Evolutionary conservation across 345 rosid genomes (phyloP).

Genomic region (Barbarea vulgaris): DNA sequence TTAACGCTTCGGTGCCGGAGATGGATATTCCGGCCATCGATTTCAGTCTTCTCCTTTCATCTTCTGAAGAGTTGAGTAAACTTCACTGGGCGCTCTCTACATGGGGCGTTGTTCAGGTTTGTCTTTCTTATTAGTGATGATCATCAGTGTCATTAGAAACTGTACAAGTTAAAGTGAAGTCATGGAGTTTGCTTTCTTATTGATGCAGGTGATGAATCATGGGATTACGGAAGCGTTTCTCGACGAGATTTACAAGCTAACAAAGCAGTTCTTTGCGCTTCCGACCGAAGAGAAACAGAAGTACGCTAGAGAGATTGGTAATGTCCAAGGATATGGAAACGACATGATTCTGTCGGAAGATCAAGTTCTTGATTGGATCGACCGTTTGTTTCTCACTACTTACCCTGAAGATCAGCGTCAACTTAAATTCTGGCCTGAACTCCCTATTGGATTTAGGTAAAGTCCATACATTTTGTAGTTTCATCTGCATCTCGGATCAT

Average conservation of each 20-base stretch:
- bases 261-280: conserved; percentile 58
- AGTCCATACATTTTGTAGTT: not conserved
- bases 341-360: conserved; percentile 63
- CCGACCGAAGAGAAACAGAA: conserved; percentile 59
- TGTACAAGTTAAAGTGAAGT: not conserved
- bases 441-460: conserved; percentile 60
- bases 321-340: conserved; percentile 70
- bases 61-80: conserved; percentile 52
- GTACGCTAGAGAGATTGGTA: conserved; percentile 52
- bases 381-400: conserved; percentile 54
- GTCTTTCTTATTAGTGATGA: not conserved
- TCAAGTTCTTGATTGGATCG: conserved; percentile 77
- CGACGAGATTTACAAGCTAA: conserved; percentile 50
- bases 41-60: conserved; percentile 53
- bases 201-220: conserved; percentile 60
- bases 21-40: conserved; percentile 58
- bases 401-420: conserved; percentile 51
- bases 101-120: conserved; percentile 86
- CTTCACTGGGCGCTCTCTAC: conserved; percentile 57
- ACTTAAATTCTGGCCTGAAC: conserved; percentile 61
- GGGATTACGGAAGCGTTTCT: conserved; percentile 55
- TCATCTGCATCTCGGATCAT: not conserved
- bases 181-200: not conserved
- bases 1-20: conserved; percentile 44
- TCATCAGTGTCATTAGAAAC: not conserved